These are phyloP conservation scores for Gossypium anomalum DNA, from an alignment of 345 rosid genomes.

Conservation along the genomic window DNA sequence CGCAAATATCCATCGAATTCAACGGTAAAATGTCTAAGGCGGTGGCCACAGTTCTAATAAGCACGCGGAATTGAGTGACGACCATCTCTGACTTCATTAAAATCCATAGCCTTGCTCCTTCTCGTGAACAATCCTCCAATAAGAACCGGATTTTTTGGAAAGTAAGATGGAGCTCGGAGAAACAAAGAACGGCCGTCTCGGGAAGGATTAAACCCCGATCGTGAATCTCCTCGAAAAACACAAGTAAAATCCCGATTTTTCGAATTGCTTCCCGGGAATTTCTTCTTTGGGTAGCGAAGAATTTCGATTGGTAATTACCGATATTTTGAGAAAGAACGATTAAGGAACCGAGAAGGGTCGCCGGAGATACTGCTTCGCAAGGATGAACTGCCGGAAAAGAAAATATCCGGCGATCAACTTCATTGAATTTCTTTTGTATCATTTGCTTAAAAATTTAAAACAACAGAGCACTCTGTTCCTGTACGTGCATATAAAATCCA, in stretches of 20 bases:
- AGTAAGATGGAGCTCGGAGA: constrained; percentile 62
- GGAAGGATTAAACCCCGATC: constrained; percentile 28
- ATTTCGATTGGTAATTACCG: constrained; percentile 33
- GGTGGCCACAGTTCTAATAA: constrained; percentile 47
- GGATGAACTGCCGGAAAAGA: constrained; percentile 75
- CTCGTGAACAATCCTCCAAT: constrained; percentile 64
- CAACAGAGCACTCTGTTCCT: background rate
- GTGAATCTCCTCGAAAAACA: constrained; percentile 57
- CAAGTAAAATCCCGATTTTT: constrained; percentile 43
- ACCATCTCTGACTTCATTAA: constrained; percentile 51
- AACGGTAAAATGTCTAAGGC: constrained; percentile 53
- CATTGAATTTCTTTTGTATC: constrained; percentile 34
- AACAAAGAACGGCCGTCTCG: constrained; percentile 35
- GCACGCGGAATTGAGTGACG: constrained; percentile 42
- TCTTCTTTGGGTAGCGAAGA: constrained; percentile 49
- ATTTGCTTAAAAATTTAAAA: constrained; percentile 8
- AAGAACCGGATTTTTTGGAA: constrained; percentile 68
- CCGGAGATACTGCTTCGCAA: constrained; percentile 46
- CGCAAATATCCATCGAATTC: constrained; percentile 39
- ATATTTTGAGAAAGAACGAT: constrained; percentile 40
- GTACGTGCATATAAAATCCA: background rate
- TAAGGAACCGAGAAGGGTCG: constrained; percentile 54
- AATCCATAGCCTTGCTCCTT: constrained; percentile 55
- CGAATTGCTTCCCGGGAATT: constrained; percentile 46
- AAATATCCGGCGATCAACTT: constrained; percentile 51